phyloP scores from a whole-genome alignment of 805 yeast genomes.

The Starmerella bombi region DNA sequence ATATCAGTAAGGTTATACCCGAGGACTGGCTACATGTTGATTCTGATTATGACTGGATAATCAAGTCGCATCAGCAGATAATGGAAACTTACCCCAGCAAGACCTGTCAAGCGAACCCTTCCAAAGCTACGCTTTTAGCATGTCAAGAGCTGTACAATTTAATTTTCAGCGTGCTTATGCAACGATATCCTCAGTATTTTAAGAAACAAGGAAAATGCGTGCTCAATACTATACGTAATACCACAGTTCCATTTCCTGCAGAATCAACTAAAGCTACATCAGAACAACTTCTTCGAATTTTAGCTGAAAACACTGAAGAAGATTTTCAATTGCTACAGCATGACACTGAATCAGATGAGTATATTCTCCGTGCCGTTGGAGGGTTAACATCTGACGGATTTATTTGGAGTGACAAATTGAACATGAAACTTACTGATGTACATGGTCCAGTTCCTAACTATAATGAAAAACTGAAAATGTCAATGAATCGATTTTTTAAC shows the following conservation, averaged over 20 bases:
- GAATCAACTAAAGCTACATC: conserved; percentile 1
- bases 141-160: conserved; percentile 39
- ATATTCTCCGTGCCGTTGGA: conserved; percentile 42
- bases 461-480: conserved; percentile 37
- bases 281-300: conserved; percentile 8
- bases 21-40: conserved; percentile 52
- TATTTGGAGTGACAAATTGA: conserved; percentile 43
- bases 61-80: conserved; percentile 31
- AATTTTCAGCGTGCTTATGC: conserved; percentile 31
- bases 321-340: conserved; percentile 51
- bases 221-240: conserved; percentile 5
- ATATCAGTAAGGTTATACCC: conserved; percentile 36
- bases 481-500: conserved; percentile 58
- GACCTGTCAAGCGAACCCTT: conserved; percentile 6
- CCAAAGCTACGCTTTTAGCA: conserved; percentile 15
- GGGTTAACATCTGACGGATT: conserved; percentile 64
- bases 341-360: conserved; percentile 24
- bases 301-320: conserved; percentile 39
- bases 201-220: conserved; percentile 11
- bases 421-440: conserved; percentile 43
- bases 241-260: conserved; percentile 7
- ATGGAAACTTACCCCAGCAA: conserved; percentile 17
- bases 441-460: conserved; percentile 69
- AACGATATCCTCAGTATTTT: conserved; percentile 44
- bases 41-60: conserved; percentile 39